Evolutionary conservation across 306 rosid species (phyloP).

Genomic region (Fragaria ananassa): DNA sequence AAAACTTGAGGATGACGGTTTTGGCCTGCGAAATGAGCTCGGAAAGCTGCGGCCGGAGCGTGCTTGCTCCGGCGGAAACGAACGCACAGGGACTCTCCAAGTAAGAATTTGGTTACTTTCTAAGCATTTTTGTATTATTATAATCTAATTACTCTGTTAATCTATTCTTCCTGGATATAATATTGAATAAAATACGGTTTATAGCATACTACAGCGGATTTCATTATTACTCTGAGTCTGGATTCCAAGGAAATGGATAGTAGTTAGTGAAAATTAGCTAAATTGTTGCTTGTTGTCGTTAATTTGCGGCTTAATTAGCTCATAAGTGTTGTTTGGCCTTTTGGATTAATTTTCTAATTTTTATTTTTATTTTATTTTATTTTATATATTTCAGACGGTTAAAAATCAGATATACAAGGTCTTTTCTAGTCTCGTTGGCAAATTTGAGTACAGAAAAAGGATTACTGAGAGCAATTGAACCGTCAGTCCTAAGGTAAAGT

Average conservation of each 20-base stretch:
- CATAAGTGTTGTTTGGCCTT: neutral
- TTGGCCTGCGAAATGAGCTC: conserved; percentile 31
- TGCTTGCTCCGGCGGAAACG: conserved; percentile 14
- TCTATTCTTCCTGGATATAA: neutral
- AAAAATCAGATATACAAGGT: conserved; percentile 41
- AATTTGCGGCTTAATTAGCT: neutral
- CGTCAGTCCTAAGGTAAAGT: conserved; percentile 26
- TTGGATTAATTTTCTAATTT: neutral
- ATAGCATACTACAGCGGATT: neutral
- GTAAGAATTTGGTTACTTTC: neutral
- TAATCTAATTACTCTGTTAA: neutral
- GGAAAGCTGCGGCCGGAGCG: conserved; percentile 7
- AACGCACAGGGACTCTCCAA: conserved; percentile 21
- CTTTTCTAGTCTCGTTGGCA: conserved; percentile 42
- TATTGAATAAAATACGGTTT: neutral
- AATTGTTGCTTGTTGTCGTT: neutral
- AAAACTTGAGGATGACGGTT: neutral
- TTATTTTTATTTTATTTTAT: neutral
- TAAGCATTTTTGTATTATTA: conserved; percentile 4
- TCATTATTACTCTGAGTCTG: neutral
- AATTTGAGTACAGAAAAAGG: conserved; percentile 12
- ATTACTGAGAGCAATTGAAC: conserved; percentile 19
- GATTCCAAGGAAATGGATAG: neutral
- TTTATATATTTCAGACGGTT: conserved; percentile 25
- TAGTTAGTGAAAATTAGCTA: neutral